phyloP scores from a whole-genome alignment of 345 rosid species.

The Syzygium jambos region DNA sequence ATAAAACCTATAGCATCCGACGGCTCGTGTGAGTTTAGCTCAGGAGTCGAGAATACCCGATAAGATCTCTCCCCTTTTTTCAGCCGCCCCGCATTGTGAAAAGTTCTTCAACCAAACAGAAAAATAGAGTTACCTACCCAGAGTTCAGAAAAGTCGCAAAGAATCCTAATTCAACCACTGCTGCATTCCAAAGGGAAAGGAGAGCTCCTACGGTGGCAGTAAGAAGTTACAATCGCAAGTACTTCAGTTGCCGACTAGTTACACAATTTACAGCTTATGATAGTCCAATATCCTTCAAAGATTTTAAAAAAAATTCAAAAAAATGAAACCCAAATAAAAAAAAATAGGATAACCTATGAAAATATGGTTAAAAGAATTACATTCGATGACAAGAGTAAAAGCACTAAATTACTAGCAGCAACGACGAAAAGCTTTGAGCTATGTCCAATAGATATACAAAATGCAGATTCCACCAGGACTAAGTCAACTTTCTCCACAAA shows the following conservation, averaged over 20 bases:
- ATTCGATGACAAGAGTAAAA: background rate
- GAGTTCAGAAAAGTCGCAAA: background rate
- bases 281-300: background rate
- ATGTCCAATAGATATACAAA: background rate
- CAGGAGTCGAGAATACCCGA: background rate
- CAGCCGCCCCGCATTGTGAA: background rate
- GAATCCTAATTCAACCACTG: background rate
- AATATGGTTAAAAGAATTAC: background rate
- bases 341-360: background rate
- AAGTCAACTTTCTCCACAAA: conserved; percentile 69
- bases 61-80: background rate
- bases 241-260: background rate
- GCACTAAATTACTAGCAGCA: background rate
- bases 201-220: background rate
- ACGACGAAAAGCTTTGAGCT: background rate
- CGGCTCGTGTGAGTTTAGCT: background rate
- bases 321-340: background rate
- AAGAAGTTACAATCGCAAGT: background rate
- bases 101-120: background rate
- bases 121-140: background rate
- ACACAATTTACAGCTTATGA: background rate
- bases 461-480: background rate
- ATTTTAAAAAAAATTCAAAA: background rate
- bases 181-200: background rate
- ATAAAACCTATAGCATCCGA: background rate